phyloP scores from a whole-genome alignment of 1,284 basidiomycete genomes.

The Pseudozyma tsukubaensis region DNA sequence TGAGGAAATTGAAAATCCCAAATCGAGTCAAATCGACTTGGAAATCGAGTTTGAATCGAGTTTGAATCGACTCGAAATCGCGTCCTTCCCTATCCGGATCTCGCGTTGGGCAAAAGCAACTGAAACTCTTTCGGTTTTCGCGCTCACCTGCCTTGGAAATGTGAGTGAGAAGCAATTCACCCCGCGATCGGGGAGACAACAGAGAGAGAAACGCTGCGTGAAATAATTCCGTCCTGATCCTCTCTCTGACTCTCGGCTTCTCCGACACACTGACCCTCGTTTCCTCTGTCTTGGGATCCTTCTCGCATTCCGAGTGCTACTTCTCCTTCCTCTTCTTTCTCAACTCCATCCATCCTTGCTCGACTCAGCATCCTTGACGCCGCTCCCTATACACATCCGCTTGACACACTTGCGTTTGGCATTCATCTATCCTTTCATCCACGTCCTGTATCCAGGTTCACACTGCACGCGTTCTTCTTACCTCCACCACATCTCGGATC shows the following conservation, averaged over 20 bases:
- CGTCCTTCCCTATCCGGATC: conserved; percentile 3
- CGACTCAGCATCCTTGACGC: not conserved
- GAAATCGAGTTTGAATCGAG: too few relatives aligned
- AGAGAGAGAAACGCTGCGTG: not conserved
- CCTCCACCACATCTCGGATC: too few relatives aligned
- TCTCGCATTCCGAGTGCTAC: conserved; percentile 5
- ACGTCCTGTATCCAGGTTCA: not conserved
- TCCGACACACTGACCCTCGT: not conserved
- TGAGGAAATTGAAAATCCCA: too few relatives aligned
- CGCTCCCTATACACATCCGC: too few relatives aligned
- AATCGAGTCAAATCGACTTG: too few relatives aligned
- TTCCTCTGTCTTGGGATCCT: not conserved
- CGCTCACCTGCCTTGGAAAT: too few relatives aligned
- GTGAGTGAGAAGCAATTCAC: conserved; percentile 1
- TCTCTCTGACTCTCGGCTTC: not conserved
- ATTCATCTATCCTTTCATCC: not conserved
- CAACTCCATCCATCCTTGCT: conserved; percentile 1
- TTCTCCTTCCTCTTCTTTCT: conserved; percentile 1
- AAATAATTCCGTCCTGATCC: not conserved
- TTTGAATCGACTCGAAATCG: too few relatives aligned
- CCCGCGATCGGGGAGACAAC: conserved; percentile 30
- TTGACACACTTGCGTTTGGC: too few relatives aligned
- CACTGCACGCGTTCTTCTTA: too few relatives aligned
- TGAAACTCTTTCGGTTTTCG: too few relatives aligned
- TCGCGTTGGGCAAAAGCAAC: conserved; percentile 1